These are phyloP conservation scores for Aspergillus sp. DNA, from an alignment of 2,329 filamentous ascomycete genomes.

Conservation along the genomic window DNA sequence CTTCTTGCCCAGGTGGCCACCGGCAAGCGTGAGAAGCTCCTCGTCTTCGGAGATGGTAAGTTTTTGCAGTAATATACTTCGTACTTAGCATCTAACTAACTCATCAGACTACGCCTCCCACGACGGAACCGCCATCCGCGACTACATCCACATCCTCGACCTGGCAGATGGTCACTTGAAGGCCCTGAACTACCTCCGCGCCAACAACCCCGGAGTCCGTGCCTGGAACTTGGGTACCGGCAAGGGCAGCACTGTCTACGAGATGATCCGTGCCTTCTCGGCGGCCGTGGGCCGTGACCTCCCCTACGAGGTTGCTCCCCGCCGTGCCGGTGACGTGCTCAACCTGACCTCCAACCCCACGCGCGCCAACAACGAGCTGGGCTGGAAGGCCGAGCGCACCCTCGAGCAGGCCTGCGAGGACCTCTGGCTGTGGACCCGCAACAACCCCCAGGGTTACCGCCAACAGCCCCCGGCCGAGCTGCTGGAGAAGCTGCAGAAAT, in stretches of 20 bases:
- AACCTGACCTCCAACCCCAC: slow-evolving; percentile 91
- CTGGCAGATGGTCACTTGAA: slow-evolving; percentile 58
- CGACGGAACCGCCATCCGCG: slow-evolving; percentile 58
- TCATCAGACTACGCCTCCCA: slow-evolving; percentile 70
- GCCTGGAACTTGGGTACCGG: slow-evolving; percentile 97
- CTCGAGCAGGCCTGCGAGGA: slow-evolving; percentile 93
- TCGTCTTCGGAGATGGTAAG: slow-evolving; percentile 88
- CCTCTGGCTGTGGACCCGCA: slow-evolving; percentile 95
- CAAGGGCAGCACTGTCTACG: slow-evolving; percentile 90
- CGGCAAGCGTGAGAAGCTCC: slow-evolving; percentile 87
- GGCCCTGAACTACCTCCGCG: slow-evolving; percentile 68
- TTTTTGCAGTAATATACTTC: too few relatives aligned
- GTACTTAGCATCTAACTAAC: not conserved
- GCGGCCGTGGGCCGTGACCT: slow-evolving; percentile 81
- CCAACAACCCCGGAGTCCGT: slow-evolving; percentile 73
- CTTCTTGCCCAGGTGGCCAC: slow-evolving; percentile 94
- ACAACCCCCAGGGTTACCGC: slow-evolving; percentile 93
- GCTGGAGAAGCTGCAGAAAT: slow-evolving; percentile 56
- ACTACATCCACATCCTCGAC: slow-evolving; percentile 68
- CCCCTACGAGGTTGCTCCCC: slow-evolving; percentile 79
- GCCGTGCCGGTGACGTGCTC: slow-evolving; percentile 86
- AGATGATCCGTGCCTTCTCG: slow-evolving; percentile 96
- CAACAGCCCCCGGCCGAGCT: slow-evolving; percentile 86
- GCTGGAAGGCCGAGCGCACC: slow-evolving; percentile 87
- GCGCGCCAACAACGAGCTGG: slow-evolving; percentile 82